Percentiles rank a stretch among this genome's conserved stretches.
Conservation (phyloP, 2,329 filamentous ascomycete genomes). For the Cyclaneusma minus region DNA sequence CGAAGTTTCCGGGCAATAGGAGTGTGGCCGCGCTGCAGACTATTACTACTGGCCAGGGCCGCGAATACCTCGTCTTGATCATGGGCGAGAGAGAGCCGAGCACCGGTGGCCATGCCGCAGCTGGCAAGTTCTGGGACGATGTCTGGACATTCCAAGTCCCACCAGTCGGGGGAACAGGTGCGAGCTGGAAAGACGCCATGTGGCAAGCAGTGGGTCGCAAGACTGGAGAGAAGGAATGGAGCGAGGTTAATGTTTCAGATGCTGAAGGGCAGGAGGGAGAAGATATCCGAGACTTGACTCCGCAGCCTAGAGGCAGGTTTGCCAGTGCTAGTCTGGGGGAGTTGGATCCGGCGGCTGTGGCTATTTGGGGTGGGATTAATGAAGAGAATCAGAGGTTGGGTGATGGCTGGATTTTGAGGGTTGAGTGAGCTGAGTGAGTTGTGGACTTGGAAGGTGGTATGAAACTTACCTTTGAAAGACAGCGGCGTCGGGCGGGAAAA, state of each 20-base stretch:
- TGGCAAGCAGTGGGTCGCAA: slow-evolving; percentile 33
- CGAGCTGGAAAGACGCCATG: slow-evolving; percentile 39
- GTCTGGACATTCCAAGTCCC: slow-evolving; percentile 51
- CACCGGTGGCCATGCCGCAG: slow-evolving; percentile 30
- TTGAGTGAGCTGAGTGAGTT: slow-evolving; percentile 28
- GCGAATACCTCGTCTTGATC: slow-evolving; percentile 45
- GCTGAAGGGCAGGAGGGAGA: slow-evolving; percentile 26
- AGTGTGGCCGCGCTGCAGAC: slow-evolving; percentile 38
- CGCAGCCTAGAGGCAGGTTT: slow-evolving; percentile 39
- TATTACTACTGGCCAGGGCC: slow-evolving; percentile 40
- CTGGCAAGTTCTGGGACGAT: slow-evolving; percentile 40
- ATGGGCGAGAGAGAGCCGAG: slow-evolving; percentile 41
- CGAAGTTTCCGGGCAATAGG: slow-evolving; percentile 33
- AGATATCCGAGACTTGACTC: slow-evolving; percentile 26
- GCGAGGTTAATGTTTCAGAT: slow-evolving; percentile 33
- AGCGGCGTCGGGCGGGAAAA: too few species aligned
- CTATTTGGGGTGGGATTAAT: slow-evolving; percentile 44
- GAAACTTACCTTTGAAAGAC: too few species aligned
- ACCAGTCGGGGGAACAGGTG: slow-evolving; percentile 34
- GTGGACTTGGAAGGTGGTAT: too few species aligned
- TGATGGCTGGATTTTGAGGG: slow-evolving; percentile 49
- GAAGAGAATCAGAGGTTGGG: slow-evolving; percentile 34
- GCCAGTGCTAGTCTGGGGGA: slow-evolving; percentile 40
- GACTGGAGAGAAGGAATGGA: slow-evolving; percentile 44
- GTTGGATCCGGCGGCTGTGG: slow-evolving; percentile 40